phyloP scores from a whole-genome alignment of 306 rosid genomes.

The Quercus gilva region DNA sequence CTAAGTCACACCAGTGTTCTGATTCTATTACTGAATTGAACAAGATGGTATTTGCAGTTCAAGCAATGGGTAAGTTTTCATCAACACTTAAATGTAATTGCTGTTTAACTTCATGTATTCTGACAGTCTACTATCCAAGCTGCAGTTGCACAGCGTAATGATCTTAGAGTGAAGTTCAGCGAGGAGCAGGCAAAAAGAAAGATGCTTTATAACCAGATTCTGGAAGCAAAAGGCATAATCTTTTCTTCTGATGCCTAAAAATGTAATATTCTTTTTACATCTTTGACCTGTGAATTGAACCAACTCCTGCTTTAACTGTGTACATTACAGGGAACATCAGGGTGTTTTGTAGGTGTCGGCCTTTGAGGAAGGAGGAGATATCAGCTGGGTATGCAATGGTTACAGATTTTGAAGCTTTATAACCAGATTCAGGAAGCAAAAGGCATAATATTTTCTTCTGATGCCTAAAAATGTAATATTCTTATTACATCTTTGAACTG shows the following conservation, averaged over 20 bases:
- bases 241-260: neutral
- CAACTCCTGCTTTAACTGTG: neutral
- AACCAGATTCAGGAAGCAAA: conserved; percentile 29
- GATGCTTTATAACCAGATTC: conserved; percentile 23
- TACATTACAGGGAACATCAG: conserved; percentile 58
- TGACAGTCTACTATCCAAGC: neutral
- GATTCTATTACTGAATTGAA: conserved; percentile 23
- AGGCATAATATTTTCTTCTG: conserved; percentile 4
- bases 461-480: neutral
- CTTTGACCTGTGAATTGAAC: neutral
- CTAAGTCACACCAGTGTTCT: conserved; percentile 5
- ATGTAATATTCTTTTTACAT: neutral
- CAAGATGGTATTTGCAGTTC: conserved; percentile 26
- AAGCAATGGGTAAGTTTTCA: conserved; percentile 19
- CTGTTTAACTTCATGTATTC: neutral
- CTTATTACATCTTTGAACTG: neutral
- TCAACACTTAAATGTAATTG: neutral
- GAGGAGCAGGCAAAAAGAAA: conserved; percentile 26
- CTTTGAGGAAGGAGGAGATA: conserved; percentile 40
- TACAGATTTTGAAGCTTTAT: conserved; percentile 23
- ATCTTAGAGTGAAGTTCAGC: conserved; percentile 21
- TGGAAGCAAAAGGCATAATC: conserved; percentile 27
- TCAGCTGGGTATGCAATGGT: conserved; percentile 10
- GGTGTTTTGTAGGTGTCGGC: conserved; percentile 61
- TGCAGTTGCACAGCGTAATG: conserved; percentile 14